phyloP scores from a whole-genome alignment of 2,329 filamentous ascomycete species.

The Cladorrhinum sp. region DNA sequence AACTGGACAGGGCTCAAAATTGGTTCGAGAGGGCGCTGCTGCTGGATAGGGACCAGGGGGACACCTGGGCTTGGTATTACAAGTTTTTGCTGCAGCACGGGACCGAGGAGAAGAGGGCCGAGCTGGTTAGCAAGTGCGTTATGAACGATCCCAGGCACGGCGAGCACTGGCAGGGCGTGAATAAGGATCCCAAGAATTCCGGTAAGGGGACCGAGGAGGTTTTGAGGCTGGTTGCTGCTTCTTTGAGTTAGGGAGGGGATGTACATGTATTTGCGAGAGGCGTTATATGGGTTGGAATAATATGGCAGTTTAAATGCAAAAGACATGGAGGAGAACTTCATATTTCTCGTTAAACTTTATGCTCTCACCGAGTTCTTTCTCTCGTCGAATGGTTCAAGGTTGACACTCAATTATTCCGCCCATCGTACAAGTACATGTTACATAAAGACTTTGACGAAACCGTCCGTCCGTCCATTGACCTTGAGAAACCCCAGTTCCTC shows the following conservation, averaged over 20 bases:
- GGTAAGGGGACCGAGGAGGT: conserved; percentile 74
- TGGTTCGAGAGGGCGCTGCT: conserved; percentile 98
- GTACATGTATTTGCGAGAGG: too few species aligned
- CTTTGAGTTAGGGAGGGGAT: conserved; percentile 22
- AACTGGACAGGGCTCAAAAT: conserved; percentile 86
- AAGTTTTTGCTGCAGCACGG: conserved; percentile 91
- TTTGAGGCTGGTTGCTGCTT: conserved; percentile 69
- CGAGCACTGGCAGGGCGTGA: conserved; percentile 82
- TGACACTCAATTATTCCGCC: too few species aligned
- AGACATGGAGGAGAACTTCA: too few species aligned
- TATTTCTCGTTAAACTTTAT: neutral
- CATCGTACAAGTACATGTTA: neutral
- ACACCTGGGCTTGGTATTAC: conserved; percentile 98
- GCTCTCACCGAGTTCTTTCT: too few species aligned
- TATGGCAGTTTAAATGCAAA: too few species aligned
- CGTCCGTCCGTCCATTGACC: neutral
- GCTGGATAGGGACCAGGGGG: conserved; percentile 80
- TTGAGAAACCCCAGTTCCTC: neutral
- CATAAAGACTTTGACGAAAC: neutral
- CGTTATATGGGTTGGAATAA: neutral
- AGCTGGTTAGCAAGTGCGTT: conserved; percentile 77
- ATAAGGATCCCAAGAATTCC: conserved; percentile 82
- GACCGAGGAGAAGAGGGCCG: conserved; percentile 84
- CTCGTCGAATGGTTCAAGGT: too few species aligned
- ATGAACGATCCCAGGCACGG: conserved; percentile 86